Base-by-base conservation (phyloP, 768 basidiomycete genomes). In the Agrocybe pediades region DNA sequence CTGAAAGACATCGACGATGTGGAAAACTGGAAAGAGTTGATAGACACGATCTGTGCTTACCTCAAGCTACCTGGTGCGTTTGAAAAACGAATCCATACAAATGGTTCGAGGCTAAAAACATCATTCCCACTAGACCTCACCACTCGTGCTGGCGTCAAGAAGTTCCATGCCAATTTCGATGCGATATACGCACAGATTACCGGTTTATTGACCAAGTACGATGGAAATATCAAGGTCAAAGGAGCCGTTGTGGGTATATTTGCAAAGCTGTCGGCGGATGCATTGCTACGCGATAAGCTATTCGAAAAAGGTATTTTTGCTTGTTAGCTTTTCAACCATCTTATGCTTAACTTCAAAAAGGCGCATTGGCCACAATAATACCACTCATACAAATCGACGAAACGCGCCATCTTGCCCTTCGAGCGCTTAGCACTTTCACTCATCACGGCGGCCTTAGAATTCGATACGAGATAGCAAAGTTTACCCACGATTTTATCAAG, bases 181-280 rank as follows among this genome's bases (percentile, higher is more conserved):
- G 69, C 67, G 2, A 75, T 85, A 26, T 81, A 80, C 56, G 60
- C 65, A 16, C 73, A 72, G 20, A 72, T 87, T 19, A 78, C 85
- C 43, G 69, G 68, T 11, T 68, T 76, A 2, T 86, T 81, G 57
- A 61, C 71, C 1, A 68, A 65, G 11, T 71, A 79, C 57, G 39
- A 53, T 2, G 65, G 66, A 1, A 78, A 81, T 62, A 74, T 80
- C 21, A 75, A 74, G 51, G 69, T 86, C 13, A 65, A 69, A 44
- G 85, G 83, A 1, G 84, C 80, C 0, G 79, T 87, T 46, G 73
- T 84, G 3, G 81, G 78, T 9, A 82, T 88, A 36, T 85, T 80
- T 55, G 78, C 83, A 9, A 83, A 82, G 59, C 82, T 87, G 80
- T 85, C 76, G 25, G 74, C 72, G 0, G 86, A 87, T 63, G 72